Evolutionary conservation across 2,329 filamentous ascomycete genomes (phyloP).

Genomic region (Pseudogymnoascus sp.): DNA sequence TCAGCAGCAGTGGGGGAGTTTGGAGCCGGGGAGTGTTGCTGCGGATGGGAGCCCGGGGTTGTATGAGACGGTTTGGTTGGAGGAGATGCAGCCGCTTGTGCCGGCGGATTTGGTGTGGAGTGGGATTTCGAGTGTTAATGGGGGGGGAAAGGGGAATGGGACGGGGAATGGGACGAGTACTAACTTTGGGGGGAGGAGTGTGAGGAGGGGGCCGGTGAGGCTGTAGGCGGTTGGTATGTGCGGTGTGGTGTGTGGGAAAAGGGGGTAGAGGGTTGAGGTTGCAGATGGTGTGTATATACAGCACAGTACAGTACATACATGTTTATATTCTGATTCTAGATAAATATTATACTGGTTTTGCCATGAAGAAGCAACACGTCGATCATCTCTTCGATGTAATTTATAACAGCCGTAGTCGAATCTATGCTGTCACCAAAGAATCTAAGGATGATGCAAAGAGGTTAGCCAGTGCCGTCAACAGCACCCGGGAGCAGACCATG

Average conservation of each 20-base stretch:
- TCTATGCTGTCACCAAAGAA: too few species aligned
- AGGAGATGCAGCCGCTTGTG: slow-evolving; percentile 38
- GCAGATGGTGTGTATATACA: background rate
- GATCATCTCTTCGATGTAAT: too few species aligned
- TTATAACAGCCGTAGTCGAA: too few species aligned
- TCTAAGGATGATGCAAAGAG: too few species aligned
- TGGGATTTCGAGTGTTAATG: slow-evolving; percentile 23
- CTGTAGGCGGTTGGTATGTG: background rate
- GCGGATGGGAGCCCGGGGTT: slow-evolving; percentile 36
- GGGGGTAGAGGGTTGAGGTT: too few species aligned
- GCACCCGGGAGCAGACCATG: too few species aligned
- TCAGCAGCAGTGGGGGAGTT: slow-evolving; percentile 34
- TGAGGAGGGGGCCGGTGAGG: background rate
- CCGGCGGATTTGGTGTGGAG: slow-evolving; percentile 34
- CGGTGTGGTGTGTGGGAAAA: background rate
- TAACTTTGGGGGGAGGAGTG: background rate
- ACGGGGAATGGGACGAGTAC: background rate
- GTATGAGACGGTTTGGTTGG: slow-evolving; percentile 40
- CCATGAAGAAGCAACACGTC: too few species aligned
- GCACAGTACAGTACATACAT: background rate
- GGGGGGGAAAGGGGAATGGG: slow-evolving; percentile 11
- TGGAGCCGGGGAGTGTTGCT: slow-evolving; percentile 41
- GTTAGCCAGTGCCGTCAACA: too few species aligned
- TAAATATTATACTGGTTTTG: background rate
- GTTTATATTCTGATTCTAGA: background rate